A percentile compares a stretch with the other conserved stretches of the same genome.
These are phyloP conservation scores for Inosperma sp. DNA, from an alignment of 768 basidiomycete genomes.

Conservation along the genomic window DNA sequence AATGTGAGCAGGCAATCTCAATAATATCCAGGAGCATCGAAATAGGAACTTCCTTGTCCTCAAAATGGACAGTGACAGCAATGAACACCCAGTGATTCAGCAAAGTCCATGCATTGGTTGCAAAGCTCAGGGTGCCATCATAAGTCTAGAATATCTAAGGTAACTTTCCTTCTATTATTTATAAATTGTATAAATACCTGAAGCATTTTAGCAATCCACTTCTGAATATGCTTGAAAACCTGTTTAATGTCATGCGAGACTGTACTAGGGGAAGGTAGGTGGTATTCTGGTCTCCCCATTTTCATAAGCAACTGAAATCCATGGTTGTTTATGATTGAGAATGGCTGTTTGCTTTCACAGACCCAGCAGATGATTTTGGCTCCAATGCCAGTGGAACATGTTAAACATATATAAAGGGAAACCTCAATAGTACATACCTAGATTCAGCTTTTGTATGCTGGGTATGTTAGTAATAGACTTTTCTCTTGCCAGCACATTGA, in stretches of 20 bases:
- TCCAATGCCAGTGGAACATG: slow-evolving; percentile 16
- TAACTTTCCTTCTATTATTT: not conserved
- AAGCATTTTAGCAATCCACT: slow-evolving; percentile 26
- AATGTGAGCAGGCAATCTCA: slow-evolving; percentile 33
- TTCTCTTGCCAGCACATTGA: slow-evolving; percentile 20
- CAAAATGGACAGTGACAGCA: slow-evolving; percentile 14
- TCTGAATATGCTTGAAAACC: slow-evolving; percentile 15
- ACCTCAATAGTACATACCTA: slow-evolving; percentile 6
- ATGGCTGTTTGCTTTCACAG: not conserved
- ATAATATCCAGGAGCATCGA: slow-evolving; percentile 33
- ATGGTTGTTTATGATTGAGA: slow-evolving; percentile 15
- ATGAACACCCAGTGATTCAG: slow-evolving; percentile 34
- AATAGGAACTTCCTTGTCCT: slow-evolving; percentile 25
- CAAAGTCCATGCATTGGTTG: slow-evolving; percentile 35
- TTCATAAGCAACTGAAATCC: slow-evolving; percentile 30
- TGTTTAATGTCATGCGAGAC: slow-evolving; percentile 24
- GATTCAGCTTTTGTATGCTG: slow-evolving; percentile 16
- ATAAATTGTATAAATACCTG: slow-evolving; percentile 14
- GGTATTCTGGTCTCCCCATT: slow-evolving; percentile 28
- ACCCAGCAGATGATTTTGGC: slow-evolving; percentile 8
- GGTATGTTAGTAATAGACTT: slow-evolving; percentile 14
- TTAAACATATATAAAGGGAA: not conserved
- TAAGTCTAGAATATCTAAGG: slow-evolving; percentile 5
- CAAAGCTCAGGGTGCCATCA: slow-evolving; percentile 11
- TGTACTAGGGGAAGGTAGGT: slow-evolving; percentile 29